These are phyloP conservation scores for Acer yangbiense DNA, from an alignment of 345 rosid genomes.

Conservation along the genomic window DNA sequence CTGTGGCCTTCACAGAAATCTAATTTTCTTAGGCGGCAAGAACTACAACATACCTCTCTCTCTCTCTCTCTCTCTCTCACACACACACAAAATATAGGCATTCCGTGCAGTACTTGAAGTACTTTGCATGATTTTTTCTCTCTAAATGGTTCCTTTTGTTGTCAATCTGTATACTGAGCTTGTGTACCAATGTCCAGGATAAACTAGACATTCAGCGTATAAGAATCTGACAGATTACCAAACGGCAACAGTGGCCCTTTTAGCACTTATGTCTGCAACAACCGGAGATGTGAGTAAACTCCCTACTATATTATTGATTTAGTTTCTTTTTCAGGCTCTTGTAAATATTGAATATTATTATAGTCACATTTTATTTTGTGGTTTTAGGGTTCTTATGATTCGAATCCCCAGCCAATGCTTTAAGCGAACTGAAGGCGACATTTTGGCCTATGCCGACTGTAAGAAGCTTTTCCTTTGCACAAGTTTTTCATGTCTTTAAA, in stretches of 20 bases:
- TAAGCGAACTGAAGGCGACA: no score
- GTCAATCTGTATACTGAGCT: not conserved
- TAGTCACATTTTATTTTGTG: not conserved
- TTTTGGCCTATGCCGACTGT: no score
- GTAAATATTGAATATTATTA: not conserved
- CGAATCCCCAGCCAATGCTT: no score
- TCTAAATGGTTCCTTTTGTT: not conserved
- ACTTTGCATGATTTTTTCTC: not conserved
- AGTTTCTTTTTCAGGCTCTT: not conserved
- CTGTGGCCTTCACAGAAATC: no score
- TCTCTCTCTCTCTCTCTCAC: not conserved
- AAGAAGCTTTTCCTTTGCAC: no score
- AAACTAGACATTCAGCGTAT: conserved; percentile 75
- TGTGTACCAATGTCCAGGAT: conserved; percentile 50
- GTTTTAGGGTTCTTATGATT: no score
- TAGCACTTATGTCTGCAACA: conserved; percentile 73
- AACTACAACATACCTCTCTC: not conserved
- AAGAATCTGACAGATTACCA: conserved; percentile 82
- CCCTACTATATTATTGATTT: conserved; percentile 2
- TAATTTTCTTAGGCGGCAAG: not conserved
- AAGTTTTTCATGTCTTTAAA: no score
- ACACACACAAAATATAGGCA: not conserved
- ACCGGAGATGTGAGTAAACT: conserved; percentile 62
- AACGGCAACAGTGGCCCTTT: conserved; percentile 73
- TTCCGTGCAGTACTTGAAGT: not conserved